Evolutionary conservation across 2,329 filamentous ascomycete species (phyloP), one percentile per base, ranked within the genome.

Genomic region (Eutypella sp.): DNA sequence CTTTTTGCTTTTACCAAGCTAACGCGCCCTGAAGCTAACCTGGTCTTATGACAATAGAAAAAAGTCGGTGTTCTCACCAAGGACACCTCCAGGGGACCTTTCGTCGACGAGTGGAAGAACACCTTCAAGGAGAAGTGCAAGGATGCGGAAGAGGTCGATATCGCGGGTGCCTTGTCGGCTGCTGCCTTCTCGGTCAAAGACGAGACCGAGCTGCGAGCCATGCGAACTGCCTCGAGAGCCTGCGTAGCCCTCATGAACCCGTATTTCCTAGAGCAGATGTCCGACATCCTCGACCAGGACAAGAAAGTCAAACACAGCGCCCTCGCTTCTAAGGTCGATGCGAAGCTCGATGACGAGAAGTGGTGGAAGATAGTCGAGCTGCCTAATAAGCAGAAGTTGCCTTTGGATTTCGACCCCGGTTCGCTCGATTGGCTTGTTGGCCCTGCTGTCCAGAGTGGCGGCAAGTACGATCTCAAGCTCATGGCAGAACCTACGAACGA

Each of bases 201-300:
- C 63, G 91, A 96, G 67, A 87, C 85, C 60, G 93, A 99, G 69
- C 75, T 99, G 55, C 88, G 92, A 55, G 85, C 89, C 10, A 96
- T 99, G 78, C 85, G 95, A 62, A 95, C 92, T 56, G 90, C 92
- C 4, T 93, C 93, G 45, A 87, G 93, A 63, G 92, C 93, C 40
- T 96, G 91, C 57, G 92, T 95, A 54, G 91, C 90, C 47, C 75
- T 97, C 49, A 95, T 97, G 84, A 89, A 89, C 42, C 89, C 92
- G 48, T 99, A 93, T 68, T 97, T 97, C 66, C 84, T 99, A 54
- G 93, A 99, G 63, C 91, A 96, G 66, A 97, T 99, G 91, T 96
- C 92, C 42, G 86, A 87, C 57, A 86, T 97, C 43, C 81, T 99
- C 49, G 93, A 99, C 62, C 86, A 91, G 56, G 95, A 97, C 67